Base-by-base conservation (phyloP, 192 early-diverging fungal species). In the Backusella parvicylindrica region DNA sequence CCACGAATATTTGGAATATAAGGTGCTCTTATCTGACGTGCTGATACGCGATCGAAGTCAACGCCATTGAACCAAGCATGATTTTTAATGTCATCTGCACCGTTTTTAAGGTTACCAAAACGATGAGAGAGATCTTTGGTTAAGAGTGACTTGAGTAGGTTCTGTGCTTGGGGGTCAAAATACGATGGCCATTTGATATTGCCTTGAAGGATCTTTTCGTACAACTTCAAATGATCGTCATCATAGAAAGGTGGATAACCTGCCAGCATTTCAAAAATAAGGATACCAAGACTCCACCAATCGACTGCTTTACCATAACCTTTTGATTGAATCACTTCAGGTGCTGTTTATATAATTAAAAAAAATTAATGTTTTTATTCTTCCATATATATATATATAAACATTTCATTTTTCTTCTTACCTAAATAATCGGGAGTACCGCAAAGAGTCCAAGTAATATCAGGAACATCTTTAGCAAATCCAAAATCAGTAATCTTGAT, bases 61-160 rank as follows among this genome's bases (percentile, higher is more conserved):
- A 98, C 89, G 16, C 94, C 96, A 33, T 92, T 91, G 79, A 99
- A 98, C 97, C 97, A 99, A 71, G 86, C 87, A 83, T 99, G 97
- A 70, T 86, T 84, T 85, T 98, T 97, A 83, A 99, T 98, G 79
- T 99, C 96, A 7, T 88, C 83, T 15, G 90, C 89, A 16, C 95
- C 96, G 64, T 85, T 91, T 41, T 90, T 90, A 79, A 97, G 84
- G 79, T 97, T 96, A 69, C 96, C 96, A 82, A 89, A 93, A 16
- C 96, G 88, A 76, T 93, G 92, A 8, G 92, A 90, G 71, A 97
- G 80, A 74, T 97, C 96, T 18, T 89, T 80, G 0, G 92, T 91
- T 73, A 96, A 82, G 56, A 98, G 78, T 8, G 91, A 82, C 79
- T 95, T 92, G 67, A 97, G 84, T 6, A 98, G 80, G 86, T 96